Evolutionary conservation across 1,284 basidiomycete species (phyloP).

Genomic region (Cystobasidium slooffiae): DNA sequence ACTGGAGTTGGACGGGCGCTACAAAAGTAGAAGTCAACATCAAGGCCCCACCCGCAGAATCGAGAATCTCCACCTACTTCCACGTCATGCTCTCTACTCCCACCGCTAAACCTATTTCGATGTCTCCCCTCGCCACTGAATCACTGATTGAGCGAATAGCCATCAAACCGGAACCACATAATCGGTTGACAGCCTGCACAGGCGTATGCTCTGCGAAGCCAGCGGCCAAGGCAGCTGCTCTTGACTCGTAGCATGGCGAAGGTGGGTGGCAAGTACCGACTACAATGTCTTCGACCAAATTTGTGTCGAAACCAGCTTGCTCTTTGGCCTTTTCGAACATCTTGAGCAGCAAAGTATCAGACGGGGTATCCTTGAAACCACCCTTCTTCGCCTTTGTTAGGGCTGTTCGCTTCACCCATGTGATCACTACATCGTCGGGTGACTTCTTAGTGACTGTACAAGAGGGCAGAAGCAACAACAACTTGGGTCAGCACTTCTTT

Average conservation of each 20-base stretch:
- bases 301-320: conserved; percentile 42
- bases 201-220: conserved; percentile 78
- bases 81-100: conserved; percentile 78
- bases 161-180: conserved; percentile 57
- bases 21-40: too few relatives aligned
- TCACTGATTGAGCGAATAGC: conserved; percentile 69
- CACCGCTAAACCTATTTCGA: conserved; percentile 79
- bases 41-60: too few relatives aligned
- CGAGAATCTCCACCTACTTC: too few relatives aligned
- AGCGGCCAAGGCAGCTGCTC: conserved; percentile 75
- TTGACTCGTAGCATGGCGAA: conserved; percentile 61
- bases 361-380: conserved; percentile 72
- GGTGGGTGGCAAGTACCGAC: conserved; percentile 62
- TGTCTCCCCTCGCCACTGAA: conserved; percentile 77
- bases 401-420: conserved; percentile 74
- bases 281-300: conserved; percentile 71
- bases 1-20: conserved; percentile 44
- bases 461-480: neutral
- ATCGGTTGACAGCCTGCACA: conserved; percentile 72
- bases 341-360: conserved; percentile 75
- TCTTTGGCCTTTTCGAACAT: conserved; percentile 66
- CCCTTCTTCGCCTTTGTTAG: conserved; percentile 74
- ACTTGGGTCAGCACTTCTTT: neutral
- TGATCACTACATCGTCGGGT: conserved; percentile 77
- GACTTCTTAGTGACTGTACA: conserved; percentile 58